phyloP scores from a whole-genome alignment of 2,329 filamentous ascomycete genomes.

The Calycina herbarum region DNA sequence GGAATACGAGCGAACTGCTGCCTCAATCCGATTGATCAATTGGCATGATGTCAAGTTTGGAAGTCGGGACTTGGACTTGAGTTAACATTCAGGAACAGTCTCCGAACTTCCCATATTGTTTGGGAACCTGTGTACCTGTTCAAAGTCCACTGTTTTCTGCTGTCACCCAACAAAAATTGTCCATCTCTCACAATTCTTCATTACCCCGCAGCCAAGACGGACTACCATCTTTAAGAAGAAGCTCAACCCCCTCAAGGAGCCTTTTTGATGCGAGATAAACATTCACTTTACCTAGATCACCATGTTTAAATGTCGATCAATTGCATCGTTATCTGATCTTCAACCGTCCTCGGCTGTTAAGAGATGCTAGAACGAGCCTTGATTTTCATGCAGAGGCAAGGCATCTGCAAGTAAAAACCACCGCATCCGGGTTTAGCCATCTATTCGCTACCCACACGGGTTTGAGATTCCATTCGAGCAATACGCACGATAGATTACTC shows the following conservation, averaged over 20 bases:
- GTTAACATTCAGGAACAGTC: background rate
- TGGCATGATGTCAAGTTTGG: background rate
- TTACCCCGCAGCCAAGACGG: conserved; percentile 14
- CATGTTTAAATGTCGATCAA: conserved; percentile 8
- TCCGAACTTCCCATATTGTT: background rate
- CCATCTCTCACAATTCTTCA: background rate
- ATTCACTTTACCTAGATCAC: background rate
- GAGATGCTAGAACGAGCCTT: background rate
- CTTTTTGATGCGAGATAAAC: conserved; percentile 7
- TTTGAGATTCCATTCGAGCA: background rate
- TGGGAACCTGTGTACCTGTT: background rate
- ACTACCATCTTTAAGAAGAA: conserved; percentile 14
- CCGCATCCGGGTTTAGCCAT: background rate
- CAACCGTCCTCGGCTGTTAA: conserved; percentile 6
- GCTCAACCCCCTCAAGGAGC: conserved; percentile 1
- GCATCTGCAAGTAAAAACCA: background rate
- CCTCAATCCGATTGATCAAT: background rate
- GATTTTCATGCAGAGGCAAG: background rate
- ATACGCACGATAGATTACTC: background rate
- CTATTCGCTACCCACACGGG: background rate
- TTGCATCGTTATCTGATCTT: background rate
- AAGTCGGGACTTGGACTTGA: background rate
- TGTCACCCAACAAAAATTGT: background rate
- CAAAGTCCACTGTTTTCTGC: background rate
- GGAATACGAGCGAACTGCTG: background rate